Conservation (phyloP, 306 rosid species). For the Inga oerstediana region DNA sequence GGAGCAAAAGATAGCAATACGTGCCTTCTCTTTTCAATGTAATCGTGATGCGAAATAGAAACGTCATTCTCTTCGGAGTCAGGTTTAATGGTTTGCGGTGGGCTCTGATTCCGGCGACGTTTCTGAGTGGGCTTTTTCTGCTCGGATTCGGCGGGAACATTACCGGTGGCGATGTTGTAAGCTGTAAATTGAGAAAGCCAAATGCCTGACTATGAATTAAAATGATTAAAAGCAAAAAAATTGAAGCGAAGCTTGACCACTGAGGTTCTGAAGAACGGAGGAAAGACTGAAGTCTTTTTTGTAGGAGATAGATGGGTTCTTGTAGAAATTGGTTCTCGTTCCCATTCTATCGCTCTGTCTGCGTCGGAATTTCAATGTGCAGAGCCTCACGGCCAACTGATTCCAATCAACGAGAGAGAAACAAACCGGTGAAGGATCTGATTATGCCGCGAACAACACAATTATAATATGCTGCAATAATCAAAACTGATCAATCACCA, state of each 20-base stretch:
- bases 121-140: conserved; percentile 31
- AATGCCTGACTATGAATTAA: not conserved
- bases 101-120: conserved; percentile 48
- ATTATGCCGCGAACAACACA: not conserved
- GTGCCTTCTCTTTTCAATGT: conserved; percentile 68
- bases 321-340: conserved; percentile 71
- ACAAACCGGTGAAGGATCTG: not conserved
- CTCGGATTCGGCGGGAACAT: conserved; percentile 33
- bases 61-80: conserved; percentile 34
- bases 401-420: not conserved
- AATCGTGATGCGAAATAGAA: conserved; percentile 79
- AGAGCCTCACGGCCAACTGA: not conserved
- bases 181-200: conserved; percentile 44
- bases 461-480: not conserved
- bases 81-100: conserved; percentile 16
- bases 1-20: not conserved
- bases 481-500: not conserved
- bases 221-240: not conserved
- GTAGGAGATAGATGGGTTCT: conserved; percentile 75
- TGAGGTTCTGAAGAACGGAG: conserved; percentile 69
- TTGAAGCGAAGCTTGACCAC: conserved; percentile 36
- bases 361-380: not conserved
- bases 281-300: conserved; percentile 71
- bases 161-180: conserved; percentile 73
- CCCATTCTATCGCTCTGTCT: conserved; percentile 43